Evolutionary conservation across 2,329 filamentous ascomycete genomes (phyloP).

Genomic region (Fusarium liriodendri): DNA sequence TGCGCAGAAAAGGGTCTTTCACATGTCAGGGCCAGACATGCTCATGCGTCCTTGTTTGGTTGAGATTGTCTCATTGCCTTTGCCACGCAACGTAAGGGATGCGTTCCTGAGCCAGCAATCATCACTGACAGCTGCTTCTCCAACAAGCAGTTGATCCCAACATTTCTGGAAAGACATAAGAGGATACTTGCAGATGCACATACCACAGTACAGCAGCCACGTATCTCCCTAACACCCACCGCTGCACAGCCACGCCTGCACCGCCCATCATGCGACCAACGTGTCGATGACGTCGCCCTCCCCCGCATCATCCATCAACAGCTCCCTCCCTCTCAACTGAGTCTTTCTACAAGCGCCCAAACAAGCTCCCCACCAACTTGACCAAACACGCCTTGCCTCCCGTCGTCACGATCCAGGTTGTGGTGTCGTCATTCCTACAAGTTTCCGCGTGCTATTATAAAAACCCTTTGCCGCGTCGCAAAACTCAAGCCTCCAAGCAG

Average conservation of each 20-base stretch:
- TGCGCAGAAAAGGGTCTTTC: conserved; percentile 24
- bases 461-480: conserved; percentile 1
- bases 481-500: conserved; percentile 9
- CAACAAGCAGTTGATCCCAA: conserved; percentile 12
- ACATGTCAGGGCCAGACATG: conserved; percentile 19
- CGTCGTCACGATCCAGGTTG: conserved; percentile 27
- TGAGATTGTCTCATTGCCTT: conserved; percentile 33
- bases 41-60: conserved; percentile 22
- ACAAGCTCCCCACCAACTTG: conserved; percentile 13
- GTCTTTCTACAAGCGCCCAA: conserved; percentile 8
- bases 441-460: conserved; percentile 26
- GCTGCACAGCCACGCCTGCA: conserved; percentile 36
- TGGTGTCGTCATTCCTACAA: conserved; percentile 36
- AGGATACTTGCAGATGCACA: conserved; percentile 11
- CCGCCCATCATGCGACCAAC: conserved; percentile 38
- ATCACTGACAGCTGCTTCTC: conserved; percentile 22
- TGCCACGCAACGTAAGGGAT: conserved; percentile 34
- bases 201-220: not conserved
- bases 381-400: conserved; percentile 30
- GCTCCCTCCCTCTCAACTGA: conserved; percentile 34
- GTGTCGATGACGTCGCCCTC: conserved; percentile 44
- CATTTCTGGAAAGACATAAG: not conserved
- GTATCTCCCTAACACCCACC: conserved; percentile 21
- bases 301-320: conserved; percentile 39
- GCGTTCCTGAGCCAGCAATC: conserved; percentile 22